Conservation (phyloP, 306 rosid genomes). For the Rubus parviflorus region DNA sequence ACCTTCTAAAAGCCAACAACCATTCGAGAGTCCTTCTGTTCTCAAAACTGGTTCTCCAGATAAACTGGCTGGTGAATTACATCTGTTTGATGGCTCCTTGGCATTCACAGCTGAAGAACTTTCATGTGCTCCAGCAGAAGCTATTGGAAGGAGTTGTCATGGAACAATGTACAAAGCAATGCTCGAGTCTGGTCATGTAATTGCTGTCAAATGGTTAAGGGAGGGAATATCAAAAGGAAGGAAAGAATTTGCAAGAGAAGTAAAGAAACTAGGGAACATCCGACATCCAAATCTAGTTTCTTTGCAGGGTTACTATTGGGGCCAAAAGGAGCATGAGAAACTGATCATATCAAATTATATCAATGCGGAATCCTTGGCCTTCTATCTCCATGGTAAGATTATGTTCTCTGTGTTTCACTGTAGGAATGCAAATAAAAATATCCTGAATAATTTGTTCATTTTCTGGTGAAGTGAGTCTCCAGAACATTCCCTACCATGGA, state of each 20-base stretch:
- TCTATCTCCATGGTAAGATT: conserved; percentile 64
- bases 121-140: conserved; percentile 72
- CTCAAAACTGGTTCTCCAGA: conserved; percentile 53
- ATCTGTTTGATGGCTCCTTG: conserved; percentile 63
- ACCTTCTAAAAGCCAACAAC: conserved; percentile 51
- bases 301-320: conserved; percentile 69
- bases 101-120: conserved; percentile 70
- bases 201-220: conserved; percentile 74
- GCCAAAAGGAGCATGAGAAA: conserved; percentile 72
- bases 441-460: not conserved
- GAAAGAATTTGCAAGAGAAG: conserved; percentile 74
- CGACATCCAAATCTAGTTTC: conserved; percentile 74
- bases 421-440: conserved; percentile 1
- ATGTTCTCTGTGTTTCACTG: conserved; percentile 9
- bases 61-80: conserved; percentile 61
- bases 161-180: conserved; percentile 75
- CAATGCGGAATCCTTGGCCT: conserved; percentile 66
- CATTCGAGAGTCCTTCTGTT: conserved; percentile 41
- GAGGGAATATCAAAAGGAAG: conserved; percentile 81
- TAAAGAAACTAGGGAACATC: conserved; percentile 72
- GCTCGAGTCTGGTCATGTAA: conserved; percentile 58
- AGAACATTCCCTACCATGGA: no score
- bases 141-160: conserved; percentile 74
- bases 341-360: conserved; percentile 59
- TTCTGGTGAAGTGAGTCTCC: no score